Evolutionary conservation across 768 basidiomycete genomes (phyloP).

Genomic region (Dacryopinax primogenitus): DNA sequence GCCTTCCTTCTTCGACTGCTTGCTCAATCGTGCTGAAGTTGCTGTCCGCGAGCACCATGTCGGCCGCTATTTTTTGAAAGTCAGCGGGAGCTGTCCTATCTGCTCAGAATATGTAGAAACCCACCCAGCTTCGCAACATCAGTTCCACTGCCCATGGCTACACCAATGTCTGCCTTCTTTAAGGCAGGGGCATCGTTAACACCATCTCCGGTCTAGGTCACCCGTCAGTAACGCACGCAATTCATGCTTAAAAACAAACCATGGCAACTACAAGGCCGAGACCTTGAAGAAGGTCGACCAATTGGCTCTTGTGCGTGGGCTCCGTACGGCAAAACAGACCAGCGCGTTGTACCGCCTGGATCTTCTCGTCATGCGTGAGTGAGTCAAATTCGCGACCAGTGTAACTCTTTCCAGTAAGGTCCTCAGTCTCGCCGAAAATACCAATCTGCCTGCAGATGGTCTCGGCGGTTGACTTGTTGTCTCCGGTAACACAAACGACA

Average conservation of each 20-base stretch:
- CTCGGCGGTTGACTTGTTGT: constrained; percentile 96
- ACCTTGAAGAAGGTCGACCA: constrained; percentile 86
- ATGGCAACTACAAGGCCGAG: constrained; percentile 91
- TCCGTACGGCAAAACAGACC: constrained; percentile 88
- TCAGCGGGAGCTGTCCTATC: background rate
- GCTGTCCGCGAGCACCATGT: constrained; percentile 94
- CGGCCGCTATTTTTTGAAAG: constrained; percentile 44
- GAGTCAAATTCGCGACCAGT: constrained; percentile 86
- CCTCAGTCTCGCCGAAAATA: constrained; percentile 75
- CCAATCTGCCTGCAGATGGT: constrained; percentile 94
- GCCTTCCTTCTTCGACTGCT: constrained; percentile 92
- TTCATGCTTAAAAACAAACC: constrained; percentile 35
- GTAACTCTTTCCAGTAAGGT: constrained; percentile 88
- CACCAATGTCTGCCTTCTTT: constrained; percentile 94
- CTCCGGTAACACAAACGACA: constrained; percentile 94
- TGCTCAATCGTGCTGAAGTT: constrained; percentile 96
- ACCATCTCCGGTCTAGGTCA: constrained; percentile 74
- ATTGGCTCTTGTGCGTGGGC: constrained; percentile 84
- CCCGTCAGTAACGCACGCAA: constrained; percentile 6
- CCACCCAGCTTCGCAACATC: constrained; percentile 78
- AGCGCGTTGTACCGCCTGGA: constrained; percentile 74
- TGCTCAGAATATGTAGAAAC: background rate
- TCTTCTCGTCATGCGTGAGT: constrained; percentile 65
- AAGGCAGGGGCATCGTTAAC: constrained; percentile 97
- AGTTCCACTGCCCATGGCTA: constrained; percentile 98